These are phyloP conservation scores for Monilinia vaccinii-corymbosi DNA, from an alignment of 2,329 filamentous ascomycete species.

Conservation along the genomic window DNA sequence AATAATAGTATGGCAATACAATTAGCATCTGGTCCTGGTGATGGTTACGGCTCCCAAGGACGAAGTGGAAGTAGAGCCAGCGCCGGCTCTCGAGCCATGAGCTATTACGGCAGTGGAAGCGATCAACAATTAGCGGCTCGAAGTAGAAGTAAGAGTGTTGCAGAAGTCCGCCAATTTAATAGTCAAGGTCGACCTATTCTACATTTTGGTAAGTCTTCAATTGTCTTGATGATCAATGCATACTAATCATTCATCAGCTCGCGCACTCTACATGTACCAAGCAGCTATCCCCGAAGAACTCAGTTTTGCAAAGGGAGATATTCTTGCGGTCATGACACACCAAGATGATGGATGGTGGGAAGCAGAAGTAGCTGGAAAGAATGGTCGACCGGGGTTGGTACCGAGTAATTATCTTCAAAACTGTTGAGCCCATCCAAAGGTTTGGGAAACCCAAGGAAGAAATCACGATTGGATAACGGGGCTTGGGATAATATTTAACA, in stretches of 20 bases:
- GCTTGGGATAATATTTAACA: not conserved
- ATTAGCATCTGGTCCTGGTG: slow-evolving; percentile 45
- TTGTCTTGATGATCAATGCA: not conserved
- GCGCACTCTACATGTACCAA: slow-evolving; percentile 88
- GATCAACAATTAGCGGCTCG: slow-evolving; percentile 32
- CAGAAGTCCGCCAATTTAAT: slow-evolving; percentile 73
- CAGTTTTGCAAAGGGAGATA: slow-evolving; percentile 84
- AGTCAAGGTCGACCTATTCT: slow-evolving; percentile 79
- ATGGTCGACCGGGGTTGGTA: slow-evolving; percentile 51
- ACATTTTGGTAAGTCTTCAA: slow-evolving; percentile 72
- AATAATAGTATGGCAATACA: slow-evolving; percentile 54
- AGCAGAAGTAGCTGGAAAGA: slow-evolving; percentile 73
- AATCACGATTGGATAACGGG: not conserved
- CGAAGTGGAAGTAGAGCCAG: slow-evolving; percentile 41
- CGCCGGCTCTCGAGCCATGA: slow-evolving; percentile 40
- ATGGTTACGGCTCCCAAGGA: slow-evolving; percentile 49
- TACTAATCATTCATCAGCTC: slow-evolving; percentile 47
- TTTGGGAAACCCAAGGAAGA: not conserved
- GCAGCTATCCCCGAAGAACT: slow-evolving; percentile 94
- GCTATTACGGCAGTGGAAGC: slow-evolving; percentile 39
- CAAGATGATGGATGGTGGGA: slow-evolving; percentile 99
- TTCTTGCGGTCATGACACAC: slow-evolving; percentile 76
- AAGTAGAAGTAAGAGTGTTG: slow-evolving; percentile 72
- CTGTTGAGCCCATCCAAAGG: slow-evolving; percentile 18
- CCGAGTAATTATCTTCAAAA: slow-evolving; percentile 55